These are phyloP conservation scores for Plasmodium gonderi DNA, from an alignment of 169 alveolate species.

Conservation along the genomic window DNA sequence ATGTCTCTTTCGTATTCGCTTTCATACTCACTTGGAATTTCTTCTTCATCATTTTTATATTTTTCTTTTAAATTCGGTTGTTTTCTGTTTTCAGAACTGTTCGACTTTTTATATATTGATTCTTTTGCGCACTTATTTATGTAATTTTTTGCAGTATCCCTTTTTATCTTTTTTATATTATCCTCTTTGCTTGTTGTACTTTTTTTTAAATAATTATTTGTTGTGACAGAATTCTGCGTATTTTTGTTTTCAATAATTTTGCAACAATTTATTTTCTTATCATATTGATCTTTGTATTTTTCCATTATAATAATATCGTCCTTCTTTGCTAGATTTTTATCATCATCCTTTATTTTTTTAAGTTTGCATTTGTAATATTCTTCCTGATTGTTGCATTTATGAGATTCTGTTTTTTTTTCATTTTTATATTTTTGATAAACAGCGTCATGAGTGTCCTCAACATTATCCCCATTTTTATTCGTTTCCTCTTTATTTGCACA, in stretches of 20 bases:
- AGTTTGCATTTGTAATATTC: slow-evolving; percentile 17
- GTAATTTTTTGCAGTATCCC: background rate
- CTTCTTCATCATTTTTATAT: slow-evolving; percentile 17
- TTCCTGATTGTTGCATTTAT: background rate
- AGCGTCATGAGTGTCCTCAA: background rate
- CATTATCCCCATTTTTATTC: background rate
- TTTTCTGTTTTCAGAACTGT: background rate
- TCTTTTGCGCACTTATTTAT: background rate
- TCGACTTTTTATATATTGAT: slow-evolving; percentile 6
- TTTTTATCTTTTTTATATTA: background rate
- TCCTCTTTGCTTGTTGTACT: background rate
- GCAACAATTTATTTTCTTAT: background rate
- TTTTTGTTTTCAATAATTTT: slow-evolving; percentile 12
- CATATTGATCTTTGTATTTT: background rate
- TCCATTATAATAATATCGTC: background rate
- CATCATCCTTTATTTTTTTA: slow-evolving; percentile 2
- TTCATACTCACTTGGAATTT: slow-evolving; percentile 25
- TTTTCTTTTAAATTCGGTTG: slow-evolving; percentile 3
- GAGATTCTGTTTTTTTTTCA: background rate
- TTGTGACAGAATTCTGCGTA: background rate
- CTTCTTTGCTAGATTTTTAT: background rate
- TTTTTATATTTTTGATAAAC: background rate
- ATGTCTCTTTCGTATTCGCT: slow-evolving; percentile 34
- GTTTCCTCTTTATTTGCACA: background rate
- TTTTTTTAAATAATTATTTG: background rate